Evolutionary conservation across 495 filamentous ascomycete genomes (phyloP), one percentile per base, ranked within the genome.

Genomic region (Talaromyces borbonicus): DNA sequence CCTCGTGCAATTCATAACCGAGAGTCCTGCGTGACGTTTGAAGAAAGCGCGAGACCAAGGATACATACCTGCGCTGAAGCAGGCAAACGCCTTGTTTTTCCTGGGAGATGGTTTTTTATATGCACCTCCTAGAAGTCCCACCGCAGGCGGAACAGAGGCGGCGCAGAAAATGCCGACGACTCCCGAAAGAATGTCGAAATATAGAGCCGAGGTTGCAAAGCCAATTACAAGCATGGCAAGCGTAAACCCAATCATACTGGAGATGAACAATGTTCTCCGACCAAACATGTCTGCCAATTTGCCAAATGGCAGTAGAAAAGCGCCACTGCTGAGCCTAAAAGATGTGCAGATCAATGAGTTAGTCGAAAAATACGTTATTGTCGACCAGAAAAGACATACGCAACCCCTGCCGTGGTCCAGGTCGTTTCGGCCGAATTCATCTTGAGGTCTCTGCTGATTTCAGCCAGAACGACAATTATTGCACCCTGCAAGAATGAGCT

Each of bases 221-320:
- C 79, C 79, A 0, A 77, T 70, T 4, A 75, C 62, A 24, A 84
- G 59, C 3, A 65, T 57, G 1, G 78, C 74, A 29, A 78, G 61
- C 0, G 78, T 68, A 42, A 83, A 80, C 53, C 82, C 78, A 15
- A 74, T 74, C 51, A 83, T 79, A 15, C 79, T 79, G 23, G 65
- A 63, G 19, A 86, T 74, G 62, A 87, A 87, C 36, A 88, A 72
- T 2, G 61, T 60, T 49, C 81, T 77, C 46, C 83, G 81, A 23
- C 83, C 85, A 51, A 85, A 85, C 49, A 86, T 75, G 53, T 89
- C 84, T 14, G 77, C 80, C 24, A 88, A 62, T 52, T 79, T 77
- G 29, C 84, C 85, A 66, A 83, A 87, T 43, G 85, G 72, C 9
- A 90, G 66, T 24, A 89, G 62, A 52, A 88, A 83, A 24, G 82